Percentiles rank a stretch among this genome's conserved stretches.
Conservation (phyloP, 768 basidiomycete species). For the Termitomyces sp. region DNA sequence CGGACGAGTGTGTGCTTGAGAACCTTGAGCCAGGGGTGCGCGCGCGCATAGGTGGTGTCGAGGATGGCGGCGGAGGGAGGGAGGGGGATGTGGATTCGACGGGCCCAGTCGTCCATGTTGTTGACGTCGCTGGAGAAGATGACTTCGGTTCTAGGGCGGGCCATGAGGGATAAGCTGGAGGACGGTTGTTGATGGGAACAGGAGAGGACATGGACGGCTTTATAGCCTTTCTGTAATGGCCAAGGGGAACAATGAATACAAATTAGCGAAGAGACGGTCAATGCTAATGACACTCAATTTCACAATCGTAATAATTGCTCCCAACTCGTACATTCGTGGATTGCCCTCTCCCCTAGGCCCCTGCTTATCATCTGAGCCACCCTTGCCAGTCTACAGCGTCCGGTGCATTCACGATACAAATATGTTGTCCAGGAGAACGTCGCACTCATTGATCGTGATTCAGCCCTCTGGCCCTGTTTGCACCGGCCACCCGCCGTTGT, state of each 20-base stretch:
- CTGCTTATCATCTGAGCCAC: no score
- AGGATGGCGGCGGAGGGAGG: constrained; percentile 72
- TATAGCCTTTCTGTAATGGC: not conserved
- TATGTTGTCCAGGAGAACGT: no score
- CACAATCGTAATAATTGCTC: no score
- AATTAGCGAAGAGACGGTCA: constrained; percentile 13
- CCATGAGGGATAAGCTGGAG: not conserved
- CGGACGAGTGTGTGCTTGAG: constrained; percentile 60
- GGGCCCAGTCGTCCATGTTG: constrained; percentile 82
- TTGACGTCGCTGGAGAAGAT: constrained; percentile 75
- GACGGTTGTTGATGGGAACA: not conserved
- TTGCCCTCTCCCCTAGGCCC: no score
- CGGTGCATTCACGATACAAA: no score
- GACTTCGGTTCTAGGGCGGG: constrained; percentile 46
- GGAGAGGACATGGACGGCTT: constrained; percentile 6
- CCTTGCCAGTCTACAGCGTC: no score
- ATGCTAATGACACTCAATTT: no score
- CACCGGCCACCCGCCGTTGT: no score
- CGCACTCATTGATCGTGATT: no score
- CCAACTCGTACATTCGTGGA: no score
- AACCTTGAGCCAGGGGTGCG: constrained; percentile 67
- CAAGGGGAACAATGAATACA: constrained; percentile 18
- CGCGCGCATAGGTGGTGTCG: constrained; percentile 73
- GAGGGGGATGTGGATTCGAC: constrained; percentile 71
- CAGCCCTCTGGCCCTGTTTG: no score